These are phyloP conservation scores for Aschersonia sp. DNA, from an alignment of 2,329 filamentous ascomycete genomes.

Conservation along the genomic window DNA sequence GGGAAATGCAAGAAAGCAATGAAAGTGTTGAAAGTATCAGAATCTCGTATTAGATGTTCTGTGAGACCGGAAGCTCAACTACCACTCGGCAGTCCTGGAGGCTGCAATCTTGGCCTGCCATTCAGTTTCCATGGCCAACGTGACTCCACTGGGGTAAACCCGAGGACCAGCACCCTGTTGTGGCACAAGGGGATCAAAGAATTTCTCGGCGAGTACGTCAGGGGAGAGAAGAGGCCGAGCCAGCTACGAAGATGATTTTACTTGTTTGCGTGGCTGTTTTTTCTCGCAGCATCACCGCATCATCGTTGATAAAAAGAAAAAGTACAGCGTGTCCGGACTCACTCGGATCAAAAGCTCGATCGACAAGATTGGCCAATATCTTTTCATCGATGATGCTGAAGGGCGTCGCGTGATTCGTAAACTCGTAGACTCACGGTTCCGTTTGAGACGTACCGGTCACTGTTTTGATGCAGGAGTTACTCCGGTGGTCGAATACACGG, in stretches of 20 bases:
- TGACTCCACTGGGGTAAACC: slow-evolving; percentile 22
- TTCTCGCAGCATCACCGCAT: not conserved
- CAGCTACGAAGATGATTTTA: not conserved
- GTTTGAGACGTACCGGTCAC: no score
- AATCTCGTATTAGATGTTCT: no score
- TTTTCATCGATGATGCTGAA: not conserved
- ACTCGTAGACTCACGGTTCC: no score
- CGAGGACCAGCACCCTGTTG: slow-evolving; percentile 16
- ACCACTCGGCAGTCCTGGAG: not conserved
- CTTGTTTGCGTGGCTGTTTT: not conserved
- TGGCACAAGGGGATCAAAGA: slow-evolving; percentile 31
- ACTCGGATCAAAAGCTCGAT: not conserved
- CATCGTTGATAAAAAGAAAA: not conserved
- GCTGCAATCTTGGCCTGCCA: slow-evolving; percentile 14
- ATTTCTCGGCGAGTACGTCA: slow-evolving; percentile 16
- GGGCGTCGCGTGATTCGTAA: no score
- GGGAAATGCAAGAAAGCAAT: no score
- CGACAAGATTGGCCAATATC: not conserved
- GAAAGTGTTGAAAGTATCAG: no score
- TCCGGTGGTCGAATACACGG: no score
- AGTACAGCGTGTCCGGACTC: not conserved
- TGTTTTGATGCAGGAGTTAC: no score
- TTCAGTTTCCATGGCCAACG: slow-evolving; percentile 23
- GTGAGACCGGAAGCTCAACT: no score
- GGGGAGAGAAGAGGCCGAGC: not conserved